Conservation (phyloP, 352 stramenopile species). For the Halophytophthora polymorphica region DNA sequence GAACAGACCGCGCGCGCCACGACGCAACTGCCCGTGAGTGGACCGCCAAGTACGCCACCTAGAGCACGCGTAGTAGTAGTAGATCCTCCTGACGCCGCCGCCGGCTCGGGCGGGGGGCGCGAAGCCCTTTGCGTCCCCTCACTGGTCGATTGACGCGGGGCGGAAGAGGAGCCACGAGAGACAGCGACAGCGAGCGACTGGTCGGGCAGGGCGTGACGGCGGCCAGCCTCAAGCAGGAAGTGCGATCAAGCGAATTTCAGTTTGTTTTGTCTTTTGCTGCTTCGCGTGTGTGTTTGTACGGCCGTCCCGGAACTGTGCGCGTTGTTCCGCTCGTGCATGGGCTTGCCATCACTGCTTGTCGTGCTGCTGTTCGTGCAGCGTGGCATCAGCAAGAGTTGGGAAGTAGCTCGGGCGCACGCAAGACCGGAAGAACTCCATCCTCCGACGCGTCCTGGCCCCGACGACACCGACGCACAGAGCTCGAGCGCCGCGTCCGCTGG, state of each 20-base stretch:
- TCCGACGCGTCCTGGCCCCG: too few species aligned
- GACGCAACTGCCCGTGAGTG: slow-evolving; percentile 96
- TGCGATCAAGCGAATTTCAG: slow-evolving; percentile 34
- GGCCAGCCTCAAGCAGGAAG: slow-evolving; percentile 5
- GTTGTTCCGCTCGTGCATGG: too few species aligned
- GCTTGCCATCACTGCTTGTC: too few species aligned
- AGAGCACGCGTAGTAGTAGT: slow-evolving; percentile 60
- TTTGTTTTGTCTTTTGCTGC: slow-evolving; percentile 30
- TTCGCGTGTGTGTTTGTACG: neutral
- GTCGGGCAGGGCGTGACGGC: slow-evolving; percentile 5
- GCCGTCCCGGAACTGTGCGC: too few species aligned
- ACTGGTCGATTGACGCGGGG: slow-evolving; percentile 3
- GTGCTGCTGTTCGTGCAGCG: too few species aligned
- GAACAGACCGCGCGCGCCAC: slow-evolving; percentile 91
- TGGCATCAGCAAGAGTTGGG: too few species aligned
- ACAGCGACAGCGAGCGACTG: slow-evolving; percentile 23
- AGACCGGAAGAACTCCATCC: too few species aligned
- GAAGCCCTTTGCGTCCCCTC: slow-evolving; percentile 3
- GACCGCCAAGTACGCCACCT: slow-evolving; percentile 99
- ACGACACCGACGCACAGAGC: too few species aligned
- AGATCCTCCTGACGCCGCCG: slow-evolving; percentile 14
- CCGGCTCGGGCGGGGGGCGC: neutral
- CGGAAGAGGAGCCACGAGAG: slow-evolving; percentile 5
- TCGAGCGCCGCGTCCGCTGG: too few species aligned
- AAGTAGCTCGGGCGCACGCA: too few species aligned